Percentiles rank a stretch among this genome's conserved stretches.
These are phyloP conservation scores for Nectriaceae sp. DNA, from an alignment of 2,329 filamentous ascomycete species.

Conservation along the genomic window DNA sequence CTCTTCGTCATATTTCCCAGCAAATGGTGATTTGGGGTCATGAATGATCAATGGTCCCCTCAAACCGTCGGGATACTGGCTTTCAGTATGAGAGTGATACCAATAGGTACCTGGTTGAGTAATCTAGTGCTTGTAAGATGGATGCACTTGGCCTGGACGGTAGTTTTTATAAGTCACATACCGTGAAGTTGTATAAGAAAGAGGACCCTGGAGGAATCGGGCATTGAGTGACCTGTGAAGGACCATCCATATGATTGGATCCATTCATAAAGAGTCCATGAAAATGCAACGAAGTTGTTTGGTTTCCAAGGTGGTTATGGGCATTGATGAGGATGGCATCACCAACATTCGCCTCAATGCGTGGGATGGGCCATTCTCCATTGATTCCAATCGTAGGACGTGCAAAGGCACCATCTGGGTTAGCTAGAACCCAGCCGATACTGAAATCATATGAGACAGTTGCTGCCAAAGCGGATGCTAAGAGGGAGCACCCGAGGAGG, in stretches of 20 bases:
- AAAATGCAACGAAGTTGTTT: conserved; percentile 66
- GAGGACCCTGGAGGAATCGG: conserved; percentile 62
- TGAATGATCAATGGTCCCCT: conserved; percentile 66
- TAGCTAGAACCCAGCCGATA: conserved; percentile 69
- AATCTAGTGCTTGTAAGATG: conserved; percentile 38
- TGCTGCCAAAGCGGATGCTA: conserved; percentile 31
- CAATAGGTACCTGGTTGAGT: conserved; percentile 74
- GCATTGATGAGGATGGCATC: conserved; percentile 62
- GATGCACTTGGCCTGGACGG: fast-evolving
- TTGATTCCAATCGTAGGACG: conserved; percentile 78
- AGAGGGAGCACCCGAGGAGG: neutral
- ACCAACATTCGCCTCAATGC: conserved; percentile 62
- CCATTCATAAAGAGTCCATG: conserved; percentile 73
- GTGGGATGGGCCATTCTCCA: conserved; percentile 71
- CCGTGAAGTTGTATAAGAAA: conserved; percentile 71
- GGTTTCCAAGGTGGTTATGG: conserved; percentile 61
- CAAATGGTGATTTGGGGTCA: conserved; percentile 60
- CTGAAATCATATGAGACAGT: conserved; percentile 66
- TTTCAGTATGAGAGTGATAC: conserved; percentile 72
- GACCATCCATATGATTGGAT: conserved; percentile 71
- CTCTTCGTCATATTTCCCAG: conserved; percentile 61
- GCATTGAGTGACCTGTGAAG: conserved; percentile 67
- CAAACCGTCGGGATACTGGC: conserved; percentile 72
- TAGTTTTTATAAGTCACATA: conserved; percentile 32
- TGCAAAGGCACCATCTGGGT: conserved; percentile 67